Conservation (phyloP, 192 early-diverging fungal species). For the Coemansia sp. region DNA sequence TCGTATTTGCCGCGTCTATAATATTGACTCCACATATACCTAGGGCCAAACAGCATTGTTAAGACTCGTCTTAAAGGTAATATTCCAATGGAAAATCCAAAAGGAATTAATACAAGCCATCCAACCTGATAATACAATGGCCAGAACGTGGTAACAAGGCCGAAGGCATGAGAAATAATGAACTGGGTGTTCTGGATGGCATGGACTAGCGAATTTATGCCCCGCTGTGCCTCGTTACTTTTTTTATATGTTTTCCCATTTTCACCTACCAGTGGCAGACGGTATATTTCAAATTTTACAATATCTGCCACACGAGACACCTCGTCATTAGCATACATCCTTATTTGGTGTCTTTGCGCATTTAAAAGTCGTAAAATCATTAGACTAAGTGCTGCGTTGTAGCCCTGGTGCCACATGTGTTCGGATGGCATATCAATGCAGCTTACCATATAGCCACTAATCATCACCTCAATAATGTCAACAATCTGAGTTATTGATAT, state of each 20-base stretch:
- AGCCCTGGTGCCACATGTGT: slow-evolving; percentile 21
- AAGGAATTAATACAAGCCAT: slow-evolving; percentile 21
- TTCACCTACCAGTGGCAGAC: too few relatives aligned
- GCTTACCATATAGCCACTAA: slow-evolving; percentile 10
- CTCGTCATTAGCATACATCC: neutral
- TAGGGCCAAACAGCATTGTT: slow-evolving; percentile 3
- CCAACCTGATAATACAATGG: slow-evolving; percentile 18
- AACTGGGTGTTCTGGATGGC: slow-evolving; percentile 8
- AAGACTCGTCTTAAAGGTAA: slow-evolving; percentile 1
- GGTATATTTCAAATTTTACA: too few relatives aligned
- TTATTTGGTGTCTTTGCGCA: neutral
- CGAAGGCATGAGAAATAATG: slow-evolving; percentile 6
- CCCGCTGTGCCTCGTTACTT: too few relatives aligned
- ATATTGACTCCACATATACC: slow-evolving; percentile 8
- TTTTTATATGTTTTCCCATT: too few relatives aligned
- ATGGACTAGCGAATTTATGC: neutral
- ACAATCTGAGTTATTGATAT: slow-evolving; percentile 4
- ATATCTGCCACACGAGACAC: neutral
- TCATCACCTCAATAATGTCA: neutral
- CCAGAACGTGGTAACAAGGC: slow-evolving; percentile 7
- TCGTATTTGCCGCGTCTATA: slow-evolving; percentile 1
- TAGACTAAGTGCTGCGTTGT: neutral
- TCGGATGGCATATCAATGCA: slow-evolving; percentile 16
- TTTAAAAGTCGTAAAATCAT: neutral
- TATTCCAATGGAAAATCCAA: slow-evolving; percentile 1